Conservation (phyloP, 2,329 filamentous ascomycete species). For the Sporothrix brunneoviolacea region DNA sequence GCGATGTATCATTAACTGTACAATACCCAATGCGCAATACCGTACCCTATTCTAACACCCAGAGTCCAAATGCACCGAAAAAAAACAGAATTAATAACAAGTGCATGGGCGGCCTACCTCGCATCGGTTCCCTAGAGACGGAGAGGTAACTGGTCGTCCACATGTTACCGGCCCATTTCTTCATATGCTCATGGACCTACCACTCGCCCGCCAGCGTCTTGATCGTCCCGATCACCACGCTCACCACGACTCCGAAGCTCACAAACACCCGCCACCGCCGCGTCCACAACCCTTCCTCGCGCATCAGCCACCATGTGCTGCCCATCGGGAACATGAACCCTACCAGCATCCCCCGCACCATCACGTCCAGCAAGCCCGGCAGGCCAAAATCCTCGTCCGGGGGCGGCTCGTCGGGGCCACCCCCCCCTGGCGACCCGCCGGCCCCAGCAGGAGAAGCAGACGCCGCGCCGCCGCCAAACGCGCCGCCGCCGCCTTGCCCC, state of each 20-base stretch:
- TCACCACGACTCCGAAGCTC: constrained; percentile 74
- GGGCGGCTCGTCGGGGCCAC: constrained; percentile 29
- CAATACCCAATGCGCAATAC: no score
- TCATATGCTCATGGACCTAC: constrained; percentile 1
- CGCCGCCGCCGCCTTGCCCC: constrained; percentile 27
- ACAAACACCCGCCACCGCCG: constrained; percentile 81
- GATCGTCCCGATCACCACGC: constrained; percentile 68
- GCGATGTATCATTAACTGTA: no score
- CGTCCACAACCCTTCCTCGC: constrained; percentile 83
- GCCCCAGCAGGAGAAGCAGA: constrained; percentile 25
- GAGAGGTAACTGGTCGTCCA: no score
- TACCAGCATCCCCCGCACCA: constrained; percentile 80
- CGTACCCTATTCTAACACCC: no score
- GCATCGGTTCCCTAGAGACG: no score
- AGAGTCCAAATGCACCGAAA: no score
- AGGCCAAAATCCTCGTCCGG: constrained; percentile 42
- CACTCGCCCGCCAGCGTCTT: constrained; percentile 36
- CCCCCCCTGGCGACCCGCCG: constrained; percentile 32
- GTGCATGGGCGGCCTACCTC: no score
- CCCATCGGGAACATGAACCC: constrained; percentile 95
- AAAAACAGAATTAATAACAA: no score
- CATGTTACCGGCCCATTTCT: no score
- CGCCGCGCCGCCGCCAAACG: constrained; percentile 24
- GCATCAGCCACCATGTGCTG: constrained; percentile 74
- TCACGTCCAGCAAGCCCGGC: constrained; percentile 65